Conservation (phyloP, 208 protist species). For the Angomonas desouzai region DNA sequence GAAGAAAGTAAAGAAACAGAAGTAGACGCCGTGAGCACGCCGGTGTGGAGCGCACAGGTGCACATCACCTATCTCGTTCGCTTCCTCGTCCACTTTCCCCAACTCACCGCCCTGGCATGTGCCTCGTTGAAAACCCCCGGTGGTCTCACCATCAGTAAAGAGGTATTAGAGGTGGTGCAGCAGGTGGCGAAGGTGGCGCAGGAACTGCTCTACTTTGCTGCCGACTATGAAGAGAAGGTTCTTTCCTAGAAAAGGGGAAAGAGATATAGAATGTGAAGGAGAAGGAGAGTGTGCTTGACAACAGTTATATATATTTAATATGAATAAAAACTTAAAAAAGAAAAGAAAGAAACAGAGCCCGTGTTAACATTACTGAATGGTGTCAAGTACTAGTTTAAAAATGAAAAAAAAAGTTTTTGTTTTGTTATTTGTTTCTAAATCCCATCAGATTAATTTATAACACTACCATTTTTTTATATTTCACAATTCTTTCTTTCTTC, state of each 20-base stretch:
- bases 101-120: slow-evolving; percentile 68
- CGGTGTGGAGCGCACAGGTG: not conserved
- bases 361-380: too few species aligned
- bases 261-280: not conserved
- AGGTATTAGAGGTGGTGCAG: slow-evolving; percentile 46
- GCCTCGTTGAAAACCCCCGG: slow-evolving; percentile 19
- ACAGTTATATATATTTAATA: too few species aligned
- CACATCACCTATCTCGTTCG: slow-evolving; percentile 80
- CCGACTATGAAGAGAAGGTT: slow-evolving; percentile 38
- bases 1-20: not conserved
- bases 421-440: too few species aligned
- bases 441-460: too few species aligned
- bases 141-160: slow-evolving; percentile 37
- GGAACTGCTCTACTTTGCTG: slow-evolving; percentile 68
- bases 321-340: too few species aligned
- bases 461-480: too few species aligned
- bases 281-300: too few species aligned
- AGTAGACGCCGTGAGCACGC: not conserved
- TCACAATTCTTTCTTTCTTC: too few species aligned
- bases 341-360: too few species aligned
- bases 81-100: slow-evolving; percentile 79
- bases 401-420: too few species aligned
- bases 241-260: not conserved
- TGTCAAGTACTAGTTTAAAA: too few species aligned
- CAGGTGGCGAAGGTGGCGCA: slow-evolving; percentile 59